A percentile compares a stretch with the other conserved stretches of the same genome.
Evolutionary conservation across 1,139 yeast species (phyloP).

Genomic region (Blastobotrys illinoisensis): DNA sequence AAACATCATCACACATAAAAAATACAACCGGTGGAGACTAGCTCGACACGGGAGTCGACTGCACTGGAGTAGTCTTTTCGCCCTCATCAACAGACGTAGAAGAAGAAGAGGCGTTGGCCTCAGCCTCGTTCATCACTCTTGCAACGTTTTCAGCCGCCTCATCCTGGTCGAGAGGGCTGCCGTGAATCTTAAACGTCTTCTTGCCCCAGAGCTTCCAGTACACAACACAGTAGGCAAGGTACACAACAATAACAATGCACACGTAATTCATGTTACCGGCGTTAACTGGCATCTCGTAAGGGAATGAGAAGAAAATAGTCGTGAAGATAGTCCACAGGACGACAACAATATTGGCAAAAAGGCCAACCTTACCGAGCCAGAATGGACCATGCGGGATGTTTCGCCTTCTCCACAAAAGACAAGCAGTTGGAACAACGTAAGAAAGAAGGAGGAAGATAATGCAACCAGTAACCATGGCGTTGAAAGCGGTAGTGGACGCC

Average conservation of each 20-base stretch:
- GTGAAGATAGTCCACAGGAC: slow-evolving; percentile 58
- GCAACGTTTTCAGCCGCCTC: background rate
- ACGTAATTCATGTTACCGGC: slow-evolving; percentile 63
- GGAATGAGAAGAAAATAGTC: slow-evolving; percentile 63
- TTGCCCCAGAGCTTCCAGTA: slow-evolving; percentile 12
- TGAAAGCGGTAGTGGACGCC: slow-evolving; percentile 70
- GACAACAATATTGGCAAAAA: slow-evolving; percentile 50
- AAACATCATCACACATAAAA: background rate
- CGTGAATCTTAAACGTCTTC: slow-evolving; percentile 8
- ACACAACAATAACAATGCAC: slow-evolving; percentile 11
- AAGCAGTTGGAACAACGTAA: slow-evolving; percentile 66
- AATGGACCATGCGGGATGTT: slow-evolving; percentile 60
- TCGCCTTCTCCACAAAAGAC: slow-evolving; percentile 41
- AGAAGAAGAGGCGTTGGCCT: background rate
- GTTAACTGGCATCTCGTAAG: slow-evolving; percentile 64
- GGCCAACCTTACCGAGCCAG: slow-evolving; percentile 59
- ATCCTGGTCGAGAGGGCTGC: background rate
- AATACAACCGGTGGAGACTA: background rate
- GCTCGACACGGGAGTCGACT: background rate
- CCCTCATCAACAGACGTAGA: background rate
- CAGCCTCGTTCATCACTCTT: background rate
- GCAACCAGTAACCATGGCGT: slow-evolving; percentile 81
- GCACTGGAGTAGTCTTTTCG: background rate
- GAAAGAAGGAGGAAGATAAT: slow-evolving; percentile 73
- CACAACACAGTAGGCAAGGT: slow-evolving; percentile 7